These are phyloP conservation scores for Aphanomyces cochlioides DNA, from an alignment of 352 stramenopile genomes.

Conservation along the genomic window DNA sequence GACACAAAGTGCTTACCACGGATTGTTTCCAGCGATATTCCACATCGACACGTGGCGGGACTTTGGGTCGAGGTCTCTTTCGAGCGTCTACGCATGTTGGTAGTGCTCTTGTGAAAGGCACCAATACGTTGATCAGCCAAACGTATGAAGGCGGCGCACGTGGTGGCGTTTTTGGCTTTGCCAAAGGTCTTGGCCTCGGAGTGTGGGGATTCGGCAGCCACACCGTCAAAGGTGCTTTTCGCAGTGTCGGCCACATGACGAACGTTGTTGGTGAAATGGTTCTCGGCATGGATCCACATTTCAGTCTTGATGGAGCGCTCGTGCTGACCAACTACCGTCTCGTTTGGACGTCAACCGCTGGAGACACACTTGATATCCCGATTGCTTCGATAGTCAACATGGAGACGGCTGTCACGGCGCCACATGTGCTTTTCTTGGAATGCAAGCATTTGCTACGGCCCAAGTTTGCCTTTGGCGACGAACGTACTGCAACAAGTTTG, in stretches of 20 bases:
- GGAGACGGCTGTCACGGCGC: slow-evolving; percentile 76
- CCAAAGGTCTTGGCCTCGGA: slow-evolving; percentile 80
- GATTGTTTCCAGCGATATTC: slow-evolving; percentile 82
- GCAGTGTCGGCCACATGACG: slow-evolving; percentile 80
- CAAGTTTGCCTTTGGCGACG: slow-evolving; percentile 81
- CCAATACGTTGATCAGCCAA: slow-evolving; percentile 75
- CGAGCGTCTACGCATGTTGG: slow-evolving; percentile 25
- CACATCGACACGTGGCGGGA: slow-evolving; percentile 60
- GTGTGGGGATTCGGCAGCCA: slow-evolving; percentile 82
- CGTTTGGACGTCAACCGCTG: slow-evolving; percentile 69
- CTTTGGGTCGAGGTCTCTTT: slow-evolving; percentile 42
- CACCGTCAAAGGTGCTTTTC: slow-evolving; percentile 82
- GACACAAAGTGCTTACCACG: slow-evolving; percentile 81
- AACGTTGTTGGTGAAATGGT: slow-evolving; percentile 86
- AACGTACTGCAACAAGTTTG: slow-evolving; percentile 70
- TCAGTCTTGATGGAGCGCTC: slow-evolving; percentile 80
- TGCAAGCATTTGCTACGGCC: slow-evolving; percentile 75
- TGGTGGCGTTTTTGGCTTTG: slow-evolving; percentile 83
- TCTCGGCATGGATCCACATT: slow-evolving; percentile 74
- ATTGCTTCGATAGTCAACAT: slow-evolving; percentile 69
- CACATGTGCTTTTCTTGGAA: slow-evolving; percentile 80
- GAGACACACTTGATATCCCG: slow-evolving; percentile 79
- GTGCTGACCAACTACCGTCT: slow-evolving; percentile 83
- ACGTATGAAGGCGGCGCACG: slow-evolving; percentile 81
- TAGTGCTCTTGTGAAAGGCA: slow-evolving; percentile 66